These are phyloP conservation scores for Debaryomyces psychrophilus DNA, from an alignment of 1,139 yeast species.

Conservation along the genomic window DNA sequence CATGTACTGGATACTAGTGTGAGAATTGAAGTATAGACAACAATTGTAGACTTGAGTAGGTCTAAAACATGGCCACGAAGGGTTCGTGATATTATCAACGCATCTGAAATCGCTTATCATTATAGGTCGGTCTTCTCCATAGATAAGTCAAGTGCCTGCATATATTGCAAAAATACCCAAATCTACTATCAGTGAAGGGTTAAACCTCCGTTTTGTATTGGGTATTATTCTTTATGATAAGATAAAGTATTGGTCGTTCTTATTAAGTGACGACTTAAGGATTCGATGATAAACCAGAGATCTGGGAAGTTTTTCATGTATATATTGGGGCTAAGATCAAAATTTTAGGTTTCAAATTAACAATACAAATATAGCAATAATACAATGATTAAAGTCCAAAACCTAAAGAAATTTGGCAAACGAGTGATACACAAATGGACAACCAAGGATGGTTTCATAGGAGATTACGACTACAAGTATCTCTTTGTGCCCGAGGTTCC, in stretches of 20 bases:
- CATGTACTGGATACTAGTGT: too few relatives aligned
- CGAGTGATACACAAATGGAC: slow-evolving; percentile 50
- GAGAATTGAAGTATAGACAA: too few relatives aligned
- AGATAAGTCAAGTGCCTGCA: slow-evolving; percentile 2
- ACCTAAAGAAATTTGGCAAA: slow-evolving; percentile 22
- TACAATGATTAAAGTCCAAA: slow-evolving; percentile 14
- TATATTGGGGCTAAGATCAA: neutral
- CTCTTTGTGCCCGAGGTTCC: slow-evolving; percentile 80
- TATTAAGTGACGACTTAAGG: neutral
- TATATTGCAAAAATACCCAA: neutral
- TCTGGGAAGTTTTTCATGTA: neutral
- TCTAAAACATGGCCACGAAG: too few relatives aligned
- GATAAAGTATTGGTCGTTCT: neutral
- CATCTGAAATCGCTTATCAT: neutral
- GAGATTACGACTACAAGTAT: slow-evolving; percentile 80
- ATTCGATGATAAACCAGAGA: neutral
- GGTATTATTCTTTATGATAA: neutral
- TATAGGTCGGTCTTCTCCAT: slow-evolving; percentile 2
- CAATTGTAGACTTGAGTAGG: too few relatives aligned
- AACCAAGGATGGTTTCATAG: slow-evolving; percentile 75
- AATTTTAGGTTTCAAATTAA: neutral
- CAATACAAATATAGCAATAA: neutral
- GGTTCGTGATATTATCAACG: neutral
- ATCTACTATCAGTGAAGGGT: neutral
- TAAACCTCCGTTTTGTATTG: neutral